Evolutionary conservation across 148 eudicot genomes (phyloP), one percentile per base, ranked within the genome.

Genomic region (Nepenthes gracilis): DNA sequence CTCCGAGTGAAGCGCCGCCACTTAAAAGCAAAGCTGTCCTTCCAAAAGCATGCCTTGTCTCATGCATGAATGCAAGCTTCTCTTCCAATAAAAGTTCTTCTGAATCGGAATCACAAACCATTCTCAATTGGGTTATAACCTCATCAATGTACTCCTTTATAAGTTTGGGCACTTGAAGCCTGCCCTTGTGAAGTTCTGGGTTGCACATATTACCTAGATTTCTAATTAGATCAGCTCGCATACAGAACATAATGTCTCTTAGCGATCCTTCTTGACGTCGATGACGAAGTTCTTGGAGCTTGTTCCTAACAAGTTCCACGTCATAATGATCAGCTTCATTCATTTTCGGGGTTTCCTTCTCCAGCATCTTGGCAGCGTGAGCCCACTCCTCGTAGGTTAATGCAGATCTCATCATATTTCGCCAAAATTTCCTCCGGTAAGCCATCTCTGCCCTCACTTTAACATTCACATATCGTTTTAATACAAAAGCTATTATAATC

Each of bases 191-290:
- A 61, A 89, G 97, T 81, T 94, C 90, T 0, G 97, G 86, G 45
- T 89, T 89, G 70, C 99, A 94, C 97, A 94, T 89, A 71, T 94
- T 89, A 55, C 99, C 97, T 2, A 94, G 87, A 59, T 89, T 94
- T 62, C 97, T 84, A 37, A 89, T 79, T 7, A 89, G 77, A 59
- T 94, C 99, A 1, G 99, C 95, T 8, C 95, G 76, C 99, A 94
- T 89, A 63, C 74, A 83, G 60, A 94, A 94, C 47, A 94, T 81
- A 48, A 94, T 83, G 35, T 89, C 95, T 57, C 95, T 78, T 47
- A 94, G 58, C 2, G 87, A 89, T 37, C 89, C 85, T 57, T 84
- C 95, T 68, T 88, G 89, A 5, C 98, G 88, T 15, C 97, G 83
- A 32, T 79, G 92, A 47, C 78, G 62, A 36, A 85, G 82, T 88